phyloP scores from a whole-genome alignment of 331 rosid species.

The Spiraea crenata region DNA sequence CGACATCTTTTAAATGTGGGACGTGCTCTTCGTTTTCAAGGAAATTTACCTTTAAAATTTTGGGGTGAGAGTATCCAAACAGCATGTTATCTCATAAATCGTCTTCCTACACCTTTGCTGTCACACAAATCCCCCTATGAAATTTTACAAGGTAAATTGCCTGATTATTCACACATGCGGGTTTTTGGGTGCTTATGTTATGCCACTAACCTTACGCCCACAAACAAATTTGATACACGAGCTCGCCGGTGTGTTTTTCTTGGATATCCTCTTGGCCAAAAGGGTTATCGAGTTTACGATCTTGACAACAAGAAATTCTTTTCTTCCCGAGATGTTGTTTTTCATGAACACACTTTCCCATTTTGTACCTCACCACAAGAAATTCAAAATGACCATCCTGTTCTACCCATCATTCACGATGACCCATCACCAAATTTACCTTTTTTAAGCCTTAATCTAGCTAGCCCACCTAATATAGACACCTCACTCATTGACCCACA shows the following conservation, averaged over 20 bases:
- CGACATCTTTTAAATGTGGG: slow-evolving; percentile 16
- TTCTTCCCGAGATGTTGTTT: not conserved
- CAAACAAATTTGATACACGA: not conserved
- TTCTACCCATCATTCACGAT: not conserved
- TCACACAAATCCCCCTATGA: slow-evolving; percentile 9
- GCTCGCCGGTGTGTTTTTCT: too few species aligned
- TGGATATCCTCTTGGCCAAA: too few species aligned
- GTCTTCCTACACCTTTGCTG: not conserved
- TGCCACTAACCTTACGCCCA: not conserved
- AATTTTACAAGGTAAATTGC: not conserved
- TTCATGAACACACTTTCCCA: not conserved
- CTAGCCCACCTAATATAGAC: too few species aligned
- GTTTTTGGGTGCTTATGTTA: slow-evolving; percentile 15
- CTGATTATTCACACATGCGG: not conserved
- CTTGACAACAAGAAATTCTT: not conserved
- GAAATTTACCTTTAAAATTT: not conserved
- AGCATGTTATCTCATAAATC: slow-evolving; percentile 6
- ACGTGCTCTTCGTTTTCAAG: slow-evolving; percentile 11
- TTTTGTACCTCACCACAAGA: not conserved
- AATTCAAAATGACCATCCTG: not conserved
- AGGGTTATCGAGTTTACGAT: not conserved
- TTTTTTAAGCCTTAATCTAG: too few species aligned
- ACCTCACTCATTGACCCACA: too few species aligned
- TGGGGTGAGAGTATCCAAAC: slow-evolving; percentile 11
- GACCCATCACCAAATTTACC: not conserved